Conservation (phyloP, 306 rosid genomes). For the Nissolia schottii region DNA sequence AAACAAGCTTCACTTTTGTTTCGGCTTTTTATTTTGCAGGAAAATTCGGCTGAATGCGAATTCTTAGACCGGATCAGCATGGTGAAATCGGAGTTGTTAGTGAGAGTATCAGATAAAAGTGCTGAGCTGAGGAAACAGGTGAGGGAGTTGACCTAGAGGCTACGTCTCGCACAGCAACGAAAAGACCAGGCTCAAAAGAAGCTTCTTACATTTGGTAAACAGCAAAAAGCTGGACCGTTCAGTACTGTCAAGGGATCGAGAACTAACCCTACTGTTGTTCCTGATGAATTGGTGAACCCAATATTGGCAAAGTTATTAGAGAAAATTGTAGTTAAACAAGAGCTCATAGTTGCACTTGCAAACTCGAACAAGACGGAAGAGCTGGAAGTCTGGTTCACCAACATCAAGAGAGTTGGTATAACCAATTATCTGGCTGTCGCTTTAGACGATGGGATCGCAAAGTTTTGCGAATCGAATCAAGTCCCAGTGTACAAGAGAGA, state of each 20-base stretch:
- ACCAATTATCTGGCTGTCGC: slow-evolving; percentile 81
- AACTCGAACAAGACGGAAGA: slow-evolving; percentile 75
- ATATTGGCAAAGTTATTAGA: slow-evolving; percentile 76
- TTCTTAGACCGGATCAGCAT: slow-evolving; percentile 58
- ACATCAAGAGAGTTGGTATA: slow-evolving; percentile 69
- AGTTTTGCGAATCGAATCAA: slow-evolving; percentile 49
- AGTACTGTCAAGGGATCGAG: slow-evolving; percentile 77
- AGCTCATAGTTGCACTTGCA: slow-evolving; percentile 84
- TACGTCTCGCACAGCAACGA: slow-evolving; percentile 66
- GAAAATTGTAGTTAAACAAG: slow-evolving; percentile 62
- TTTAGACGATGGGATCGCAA: slow-evolving; percentile 58
- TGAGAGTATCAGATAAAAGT: slow-evolving; percentile 50
- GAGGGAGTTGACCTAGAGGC: slow-evolving; percentile 65
- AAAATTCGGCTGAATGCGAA: slow-evolving; percentile 54
- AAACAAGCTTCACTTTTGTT: slow-evolving; percentile 4
- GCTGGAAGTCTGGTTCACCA: slow-evolving; percentile 81
- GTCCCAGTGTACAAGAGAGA: slow-evolving; percentile 85
- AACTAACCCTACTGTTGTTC: slow-evolving; percentile 65
- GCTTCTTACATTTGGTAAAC: slow-evolving; percentile 62
- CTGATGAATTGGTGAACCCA: slow-evolving; percentile 89
- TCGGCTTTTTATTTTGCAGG: slow-evolving; percentile 33
- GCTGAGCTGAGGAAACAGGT: slow-evolving; percentile 52
- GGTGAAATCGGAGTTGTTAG: slow-evolving; percentile 61
- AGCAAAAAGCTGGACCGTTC: slow-evolving; percentile 68
- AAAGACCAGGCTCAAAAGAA: slow-evolving; percentile 81